phyloP scores from a whole-genome alignment of 345 rosid species.

The Ailanthus altissimus region DNA sequence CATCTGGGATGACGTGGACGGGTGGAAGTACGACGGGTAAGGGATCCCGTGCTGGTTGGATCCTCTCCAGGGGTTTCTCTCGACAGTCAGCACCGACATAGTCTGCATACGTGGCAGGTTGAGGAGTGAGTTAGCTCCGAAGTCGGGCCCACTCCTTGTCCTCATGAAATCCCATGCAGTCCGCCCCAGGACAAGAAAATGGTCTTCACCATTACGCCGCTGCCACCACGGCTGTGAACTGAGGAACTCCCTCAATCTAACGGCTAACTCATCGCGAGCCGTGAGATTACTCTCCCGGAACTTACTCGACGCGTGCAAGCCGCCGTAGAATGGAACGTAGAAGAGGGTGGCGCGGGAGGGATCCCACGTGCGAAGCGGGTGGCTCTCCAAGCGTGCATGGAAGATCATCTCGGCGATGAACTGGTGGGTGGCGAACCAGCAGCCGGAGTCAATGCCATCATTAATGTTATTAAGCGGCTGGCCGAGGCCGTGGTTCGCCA shows the following conservation, averaged over 20 bases:
- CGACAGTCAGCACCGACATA: conserved; percentile 63
- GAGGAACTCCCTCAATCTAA: conserved; percentile 32
- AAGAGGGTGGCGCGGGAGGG: conserved; percentile 43
- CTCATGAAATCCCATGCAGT: conserved; percentile 72
- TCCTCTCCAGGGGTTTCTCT: conserved; percentile 51
- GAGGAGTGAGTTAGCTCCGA: conserved; percentile 53
- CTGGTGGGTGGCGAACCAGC: conserved; percentile 64
- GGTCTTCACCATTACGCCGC: conserved; percentile 43
- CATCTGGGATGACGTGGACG: conserved; percentile 40
- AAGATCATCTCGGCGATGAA: conserved; percentile 65
- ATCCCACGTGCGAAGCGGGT: conserved; percentile 56
- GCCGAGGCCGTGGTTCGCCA: conserved; percentile 55
- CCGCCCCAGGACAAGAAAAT: conserved; percentile 56
- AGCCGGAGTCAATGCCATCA: neutral
- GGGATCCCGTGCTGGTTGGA: conserved; percentile 54
- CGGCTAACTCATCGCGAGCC: conserved; percentile 47
- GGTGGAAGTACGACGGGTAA: conserved; percentile 65
- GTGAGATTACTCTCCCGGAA: conserved; percentile 42
- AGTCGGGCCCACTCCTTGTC: conserved; percentile 35
- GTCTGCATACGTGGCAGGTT: conserved; percentile 42
- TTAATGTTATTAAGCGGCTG: conserved; percentile 26
- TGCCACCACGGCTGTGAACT: conserved; percentile 40
- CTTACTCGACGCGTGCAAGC: conserved; percentile 58
- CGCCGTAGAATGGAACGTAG: conserved; percentile 65
- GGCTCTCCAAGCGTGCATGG: conserved; percentile 52